Base-by-base conservation (phyloP, 202 grass and related monocot genomes). In the Saccharum hybrid region DNA sequence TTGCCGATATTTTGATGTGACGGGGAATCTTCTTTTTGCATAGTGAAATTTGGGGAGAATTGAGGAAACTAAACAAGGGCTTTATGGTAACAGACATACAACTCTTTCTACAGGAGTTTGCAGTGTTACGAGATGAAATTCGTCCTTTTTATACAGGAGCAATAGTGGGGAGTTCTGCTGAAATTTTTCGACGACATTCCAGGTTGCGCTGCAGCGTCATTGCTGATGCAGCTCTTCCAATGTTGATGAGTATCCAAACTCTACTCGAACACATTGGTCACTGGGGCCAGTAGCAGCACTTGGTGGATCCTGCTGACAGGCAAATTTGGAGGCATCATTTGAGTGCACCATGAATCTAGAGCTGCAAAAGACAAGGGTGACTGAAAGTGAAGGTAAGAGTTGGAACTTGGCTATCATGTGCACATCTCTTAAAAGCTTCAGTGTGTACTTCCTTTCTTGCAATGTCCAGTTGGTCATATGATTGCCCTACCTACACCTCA, bases 321-420 rank as follows among this genome's bases (percentile, higher is more conserved):
- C 51, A 45, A 62, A 52, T 49, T 71, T 52, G 52, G 42, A 69
- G 62, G 40, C 5, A 81, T 69, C 85, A 48, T 87, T 77, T 82
- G 48, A 54, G 72, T 39, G 14, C 39, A 61, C 21, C 71, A 68
- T 46, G 63, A 76, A 8, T 70, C 71, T 46, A 74, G 78, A 76
- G 6, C 63, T 76, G 63, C 78, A 86, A 69, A 75, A 69, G 63
- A 86, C 84, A 68, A 75, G 30, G 68, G 28, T 31, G 14, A 26
- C 71, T 69, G 28, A 75, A 75, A 75, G 77, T 67, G 77, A 26
- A 49, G 37, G 48, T 49, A 81, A 81, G 49, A 67, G 71, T 59
- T 68, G 13, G 70, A 81, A 75, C 19, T 75, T 69, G 31, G 30
- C 64, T 63, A 43, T 49, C 34, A 31, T 64, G 65, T 81, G 64